A percentile compares a stretch with the other conserved stretches of the same genome.
Conservation (phyloP, 1,284 basidiomycete species). For the Papiliotrema laurentii region DNA sequence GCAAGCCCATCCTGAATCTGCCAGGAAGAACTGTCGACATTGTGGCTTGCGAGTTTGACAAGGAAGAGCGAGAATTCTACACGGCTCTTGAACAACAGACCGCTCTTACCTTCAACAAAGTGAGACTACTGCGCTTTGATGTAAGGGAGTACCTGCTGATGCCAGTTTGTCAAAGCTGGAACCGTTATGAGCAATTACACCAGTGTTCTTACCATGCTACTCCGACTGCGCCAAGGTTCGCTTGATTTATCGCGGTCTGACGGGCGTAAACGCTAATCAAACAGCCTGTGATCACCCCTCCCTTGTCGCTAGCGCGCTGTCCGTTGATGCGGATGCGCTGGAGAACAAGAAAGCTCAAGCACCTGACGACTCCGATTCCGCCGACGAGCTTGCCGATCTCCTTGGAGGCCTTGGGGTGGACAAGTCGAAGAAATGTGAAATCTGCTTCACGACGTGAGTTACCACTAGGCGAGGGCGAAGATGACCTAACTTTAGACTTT, state of each 20-base stretch:
- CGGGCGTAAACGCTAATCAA: too few relatives aligned
- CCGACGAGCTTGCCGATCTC: conserved; percentile 70
- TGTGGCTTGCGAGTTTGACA: conserved; percentile 66
- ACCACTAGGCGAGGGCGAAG: conserved; percentile 7
- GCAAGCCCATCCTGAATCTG: conserved; percentile 78
- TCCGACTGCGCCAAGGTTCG: conserved; percentile 82
- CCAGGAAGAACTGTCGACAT: conserved; percentile 70
- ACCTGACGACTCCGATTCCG: conserved; percentile 57
- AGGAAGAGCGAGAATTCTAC: conserved; percentile 79
- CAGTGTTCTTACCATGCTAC: conserved; percentile 73
- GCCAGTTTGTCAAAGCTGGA: conserved; percentile 55
- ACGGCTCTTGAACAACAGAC: conserved; percentile 70
- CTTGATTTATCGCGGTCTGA: too few relatives aligned
- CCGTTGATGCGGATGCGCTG: conserved; percentile 65
- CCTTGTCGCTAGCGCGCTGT: conserved; percentile 70
- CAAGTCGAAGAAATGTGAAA: conserved; percentile 60
- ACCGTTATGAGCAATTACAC: conserved; percentile 68
- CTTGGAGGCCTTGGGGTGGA: conserved; percentile 67
- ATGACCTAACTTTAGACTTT: background rate
- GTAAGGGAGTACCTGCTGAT: background rate
- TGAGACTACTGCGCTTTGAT: conserved; percentile 13
- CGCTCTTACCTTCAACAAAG: conserved; percentile 63
- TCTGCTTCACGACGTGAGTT: conserved; percentile 67
- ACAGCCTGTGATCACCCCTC: conserved; percentile 83
- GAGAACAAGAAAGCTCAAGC: conserved; percentile 57